Percentiles rank a stretch among this genome's conserved stretches.
These are phyloP conservation scores for Bruguiera gymnorhiza DNA, from an alignment of 345 rosid genomes.

Conservation along the genomic window DNA sequence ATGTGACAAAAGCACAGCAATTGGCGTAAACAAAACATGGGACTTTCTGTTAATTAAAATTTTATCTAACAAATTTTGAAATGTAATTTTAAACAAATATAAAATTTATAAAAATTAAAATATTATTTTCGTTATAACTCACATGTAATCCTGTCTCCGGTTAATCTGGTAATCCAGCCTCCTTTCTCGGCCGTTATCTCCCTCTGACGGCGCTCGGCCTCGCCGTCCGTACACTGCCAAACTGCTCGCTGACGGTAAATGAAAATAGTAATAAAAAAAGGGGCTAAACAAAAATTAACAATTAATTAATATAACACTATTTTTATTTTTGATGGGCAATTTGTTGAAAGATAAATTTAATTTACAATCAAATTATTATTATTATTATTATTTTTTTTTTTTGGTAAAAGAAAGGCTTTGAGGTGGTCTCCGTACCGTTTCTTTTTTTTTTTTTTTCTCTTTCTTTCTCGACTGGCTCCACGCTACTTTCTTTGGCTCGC, in stretches of 20 bases:
- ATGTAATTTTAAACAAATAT: too few relatives aligned
- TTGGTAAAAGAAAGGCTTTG: neutral
- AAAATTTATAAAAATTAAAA: too few relatives aligned
- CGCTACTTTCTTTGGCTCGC: conserved; percentile 1
- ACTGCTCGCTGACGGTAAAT: conserved; percentile 25
- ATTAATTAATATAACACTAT: too few relatives aligned
- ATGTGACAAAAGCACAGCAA: too few relatives aligned
- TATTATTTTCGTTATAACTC: too few relatives aligned
- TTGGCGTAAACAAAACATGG: too few relatives aligned
- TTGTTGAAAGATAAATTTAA: neutral
- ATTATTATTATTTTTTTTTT: too few relatives aligned
- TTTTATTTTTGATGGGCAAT: neutral
- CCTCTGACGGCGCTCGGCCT: conserved; percentile 2
- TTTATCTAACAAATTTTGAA: too few relatives aligned
- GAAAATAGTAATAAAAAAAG: neutral
- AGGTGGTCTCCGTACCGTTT: conserved; percentile 32
- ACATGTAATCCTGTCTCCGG: conserved; percentile 15
- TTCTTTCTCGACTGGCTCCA: conserved; percentile 32
- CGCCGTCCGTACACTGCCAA: conserved; percentile 8
- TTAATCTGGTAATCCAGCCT: conserved; percentile 16
- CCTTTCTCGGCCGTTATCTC: conserved; percentile 21
- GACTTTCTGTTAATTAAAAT: too few relatives aligned
- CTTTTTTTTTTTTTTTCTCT: conserved; percentile 9
- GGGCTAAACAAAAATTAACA: neutral
- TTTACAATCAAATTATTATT: neutral